phyloP scores from a whole-genome alignment of 495 filamentous ascomycete species.

The Lentithecium fluviatile region DNA sequence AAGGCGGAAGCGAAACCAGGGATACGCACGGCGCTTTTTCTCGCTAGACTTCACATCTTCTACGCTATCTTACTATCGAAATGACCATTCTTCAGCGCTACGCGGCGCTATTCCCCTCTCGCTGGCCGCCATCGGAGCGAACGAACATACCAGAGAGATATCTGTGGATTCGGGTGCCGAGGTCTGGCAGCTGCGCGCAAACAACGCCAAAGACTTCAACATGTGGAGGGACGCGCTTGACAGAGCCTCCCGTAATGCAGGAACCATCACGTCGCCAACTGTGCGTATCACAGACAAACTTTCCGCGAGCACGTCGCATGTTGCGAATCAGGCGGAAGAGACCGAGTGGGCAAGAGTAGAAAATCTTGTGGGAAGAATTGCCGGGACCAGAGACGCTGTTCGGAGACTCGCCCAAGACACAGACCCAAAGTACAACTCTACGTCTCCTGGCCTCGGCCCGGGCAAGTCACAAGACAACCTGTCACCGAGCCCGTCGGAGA shows the following conservation, averaged over 20 bases:
- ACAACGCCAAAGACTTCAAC: slow-evolving; percentile 75
- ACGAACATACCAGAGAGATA: slow-evolving; percentile 82
- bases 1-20: slow-evolving; percentile 87
- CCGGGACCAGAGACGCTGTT: slow-evolving; percentile 85
- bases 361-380: slow-evolving; percentile 73
- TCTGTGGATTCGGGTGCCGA: slow-evolving; percentile 96
- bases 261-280: slow-evolving; percentile 25
- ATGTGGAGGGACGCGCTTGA: slow-evolving; percentile 87
- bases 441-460: slow-evolving; percentile 24
- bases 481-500: slow-evolving; percentile 40
- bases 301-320: slow-evolving; percentile 7
- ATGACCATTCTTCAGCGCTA: slow-evolving; percentile 83
- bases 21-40: slow-evolving; percentile 89
- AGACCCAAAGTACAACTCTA: slow-evolving; percentile 58
- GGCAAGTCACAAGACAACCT: slow-evolving; percentile 32
- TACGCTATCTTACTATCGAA: slow-evolving; percentile 93
- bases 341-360: slow-evolving; percentile 84
- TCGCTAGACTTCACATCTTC: slow-evolving; percentile 88
- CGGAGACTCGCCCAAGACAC: slow-evolving; percentile 80
- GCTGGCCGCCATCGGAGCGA: slow-evolving; percentile 84
- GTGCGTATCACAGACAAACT: slow-evolving; percentile 17
- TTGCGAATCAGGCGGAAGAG: slow-evolving; percentile 57
- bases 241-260: slow-evolving; percentile 53
- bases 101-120: slow-evolving; percentile 90
- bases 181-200: slow-evolving; percentile 91